Evolutionary conservation across 345 rosid genomes (phyloP).

Genomic region (Gossypium herbaceum): DNA sequence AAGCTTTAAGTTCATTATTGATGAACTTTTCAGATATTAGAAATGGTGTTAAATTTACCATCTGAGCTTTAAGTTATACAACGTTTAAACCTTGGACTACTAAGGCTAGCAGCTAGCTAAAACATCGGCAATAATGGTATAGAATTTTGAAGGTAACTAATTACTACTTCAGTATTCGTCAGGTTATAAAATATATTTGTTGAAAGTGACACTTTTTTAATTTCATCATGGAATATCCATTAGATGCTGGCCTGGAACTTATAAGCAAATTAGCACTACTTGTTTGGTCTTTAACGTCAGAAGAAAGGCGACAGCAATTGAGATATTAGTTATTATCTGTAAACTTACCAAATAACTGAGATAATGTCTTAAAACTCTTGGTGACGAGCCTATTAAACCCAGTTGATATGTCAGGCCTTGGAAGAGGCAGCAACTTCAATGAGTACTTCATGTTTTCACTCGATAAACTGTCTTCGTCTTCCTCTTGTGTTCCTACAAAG

Average conservation of each 20-base stretch:
- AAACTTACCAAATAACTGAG: slow-evolving; percentile 58
- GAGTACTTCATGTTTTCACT: slow-evolving; percentile 43
- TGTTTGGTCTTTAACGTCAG: not conserved
- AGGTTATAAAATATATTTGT: not conserved
- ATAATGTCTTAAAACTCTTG: slow-evolving; percentile 53
- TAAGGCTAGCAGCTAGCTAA: not conserved
- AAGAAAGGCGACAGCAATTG: not conserved
- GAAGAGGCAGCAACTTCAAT: slow-evolving; percentile 29
- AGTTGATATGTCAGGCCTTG: slow-evolving; percentile 56
- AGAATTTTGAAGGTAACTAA: not conserved
- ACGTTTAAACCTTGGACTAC: no score
- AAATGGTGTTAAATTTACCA: not conserved
- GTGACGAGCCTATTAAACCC: slow-evolving; percentile 50
- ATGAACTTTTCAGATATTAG: not conserved
- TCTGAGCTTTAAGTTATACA: not conserved
- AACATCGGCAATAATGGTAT: not conserved
- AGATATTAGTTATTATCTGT: not conserved
- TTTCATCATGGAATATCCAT: not conserved
- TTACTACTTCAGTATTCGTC: no score
- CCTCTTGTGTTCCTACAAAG: slow-evolving; percentile 30
- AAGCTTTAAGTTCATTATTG: not conserved
- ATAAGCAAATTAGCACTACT: not conserved
- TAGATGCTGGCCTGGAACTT: not conserved
- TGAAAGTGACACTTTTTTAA: not conserved
- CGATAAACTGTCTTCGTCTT: slow-evolving; percentile 45